Evolutionary conservation across 371 early-diverging fungal species (phyloP).

Genomic region (Apophysomyces variabilis): DNA sequence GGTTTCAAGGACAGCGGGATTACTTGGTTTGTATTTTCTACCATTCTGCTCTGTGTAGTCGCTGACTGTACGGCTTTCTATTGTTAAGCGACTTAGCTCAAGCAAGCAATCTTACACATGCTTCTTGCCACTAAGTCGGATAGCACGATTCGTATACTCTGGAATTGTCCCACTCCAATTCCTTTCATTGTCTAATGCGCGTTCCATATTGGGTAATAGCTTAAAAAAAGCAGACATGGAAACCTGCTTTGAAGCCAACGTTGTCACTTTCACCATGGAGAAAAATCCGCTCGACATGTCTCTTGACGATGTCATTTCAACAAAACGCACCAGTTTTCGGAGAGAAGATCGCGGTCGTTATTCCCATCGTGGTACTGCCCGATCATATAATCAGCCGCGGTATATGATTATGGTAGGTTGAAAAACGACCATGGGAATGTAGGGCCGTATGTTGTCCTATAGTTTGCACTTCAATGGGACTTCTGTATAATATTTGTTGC

Average conservation of each 20-base stretch:
- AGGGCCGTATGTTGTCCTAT: too few species aligned
- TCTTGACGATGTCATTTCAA: constrained; percentile 56
- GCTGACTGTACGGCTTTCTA: too few species aligned
- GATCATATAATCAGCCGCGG: neutral
- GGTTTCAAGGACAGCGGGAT: too few species aligned
- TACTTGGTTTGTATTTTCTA: too few species aligned
- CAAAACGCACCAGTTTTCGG: neutral
- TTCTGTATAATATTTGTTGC: neutral
- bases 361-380: neutral
- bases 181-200: neutral
- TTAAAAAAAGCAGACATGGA: too few species aligned
- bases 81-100: too few species aligned
- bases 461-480: neutral
- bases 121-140: too few species aligned
- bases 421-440: neutral
- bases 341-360: neutral
- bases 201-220: too few species aligned
- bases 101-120: too few species aligned
- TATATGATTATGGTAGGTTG: neutral
- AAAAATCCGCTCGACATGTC: constrained; percentile 53
- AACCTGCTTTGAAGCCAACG: too few species aligned
- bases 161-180: neutral
- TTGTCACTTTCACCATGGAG: neutral
- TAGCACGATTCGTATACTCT: too few species aligned
- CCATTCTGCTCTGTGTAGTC: too few species aligned